These are phyloP conservation scores for Penicillium sp. DNA, from an alignment of 2,329 filamentous ascomycete genomes.

Conservation along the genomic window DNA sequence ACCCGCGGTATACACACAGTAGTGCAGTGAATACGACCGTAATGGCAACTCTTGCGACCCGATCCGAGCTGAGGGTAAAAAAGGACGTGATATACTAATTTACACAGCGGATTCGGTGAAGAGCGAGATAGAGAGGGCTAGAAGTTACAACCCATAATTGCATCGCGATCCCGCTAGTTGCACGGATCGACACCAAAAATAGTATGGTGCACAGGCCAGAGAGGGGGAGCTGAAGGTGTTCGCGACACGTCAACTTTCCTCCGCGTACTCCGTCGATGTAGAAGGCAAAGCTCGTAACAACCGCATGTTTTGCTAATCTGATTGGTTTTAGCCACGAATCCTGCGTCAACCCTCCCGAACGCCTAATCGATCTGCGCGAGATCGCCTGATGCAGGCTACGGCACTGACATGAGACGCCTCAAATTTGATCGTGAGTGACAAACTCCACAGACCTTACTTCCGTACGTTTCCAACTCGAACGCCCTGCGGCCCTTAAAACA, in stretches of 20 bases:
- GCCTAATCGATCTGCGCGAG: slow-evolving; percentile 15
- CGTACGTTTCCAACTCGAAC: background rate
- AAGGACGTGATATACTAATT: background rate
- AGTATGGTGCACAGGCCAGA: background rate
- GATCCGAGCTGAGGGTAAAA: background rate
- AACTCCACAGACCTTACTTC: slow-evolving; percentile 3
- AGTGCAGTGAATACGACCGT: background rate
- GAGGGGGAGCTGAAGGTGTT: background rate
- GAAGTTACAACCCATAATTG: background rate
- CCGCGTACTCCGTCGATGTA: slow-evolving; percentile 6
- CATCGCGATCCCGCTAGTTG: background rate
- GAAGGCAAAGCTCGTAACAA: background rate
- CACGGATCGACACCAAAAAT: background rate
- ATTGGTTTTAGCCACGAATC: background rate
- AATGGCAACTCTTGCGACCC: background rate
- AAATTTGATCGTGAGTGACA: slow-evolving; percentile 18
- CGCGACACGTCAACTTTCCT: slow-evolving; percentile 5
- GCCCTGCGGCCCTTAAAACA: background rate
- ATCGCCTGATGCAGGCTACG: slow-evolving; percentile 14
- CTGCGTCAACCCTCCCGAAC: slow-evolving; percentile 14
- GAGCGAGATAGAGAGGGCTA: background rate
- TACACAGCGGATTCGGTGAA: background rate
- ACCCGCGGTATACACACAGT: background rate
- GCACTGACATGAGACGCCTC: slow-evolving; percentile 27
- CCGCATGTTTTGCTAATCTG: slow-evolving; percentile 3